Evolutionary conservation across 495 filamentous ascomycete genomes (phyloP).

Genomic region (Schizothecium vesticola): DNA sequence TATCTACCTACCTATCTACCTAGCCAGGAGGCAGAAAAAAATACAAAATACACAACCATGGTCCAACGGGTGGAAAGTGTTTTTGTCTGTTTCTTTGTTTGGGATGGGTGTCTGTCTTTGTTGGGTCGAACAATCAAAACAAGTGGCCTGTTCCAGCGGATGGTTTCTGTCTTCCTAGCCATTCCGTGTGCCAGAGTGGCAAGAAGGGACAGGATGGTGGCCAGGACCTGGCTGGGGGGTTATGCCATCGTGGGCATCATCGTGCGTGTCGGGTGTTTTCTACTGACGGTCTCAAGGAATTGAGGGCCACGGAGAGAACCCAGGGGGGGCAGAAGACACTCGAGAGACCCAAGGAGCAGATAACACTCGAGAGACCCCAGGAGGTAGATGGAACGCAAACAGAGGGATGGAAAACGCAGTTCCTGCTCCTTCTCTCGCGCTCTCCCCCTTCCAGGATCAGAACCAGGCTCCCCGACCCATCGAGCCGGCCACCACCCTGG

Average conservation of each 20-base stretch:
- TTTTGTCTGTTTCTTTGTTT: background rate
- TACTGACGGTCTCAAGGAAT: background rate
- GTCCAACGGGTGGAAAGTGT: background rate
- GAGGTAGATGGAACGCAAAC: too few species aligned
- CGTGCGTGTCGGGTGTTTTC: background rate
- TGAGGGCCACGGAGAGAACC: background rate
- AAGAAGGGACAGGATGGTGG: too few species aligned
- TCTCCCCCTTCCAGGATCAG: too few species aligned
- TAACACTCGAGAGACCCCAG: background rate
- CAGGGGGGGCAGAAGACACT: too few species aligned
- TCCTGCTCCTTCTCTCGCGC: too few species aligned
- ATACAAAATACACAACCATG: background rate
- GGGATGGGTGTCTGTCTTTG: background rate
- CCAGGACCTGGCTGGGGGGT: background rate
- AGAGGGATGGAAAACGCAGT: background rate
- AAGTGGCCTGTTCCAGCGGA: background rate
- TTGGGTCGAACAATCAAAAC: background rate
- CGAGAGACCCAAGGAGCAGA: too few species aligned
- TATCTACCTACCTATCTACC: background rate
- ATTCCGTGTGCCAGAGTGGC: too few species aligned
- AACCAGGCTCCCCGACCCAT: too few species aligned
- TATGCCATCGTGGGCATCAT: background rate
- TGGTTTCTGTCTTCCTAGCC: background rate
- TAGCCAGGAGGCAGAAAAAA: background rate
- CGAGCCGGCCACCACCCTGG: background rate